Base-by-base conservation (phyloP, 2,329 filamentous ascomycete genomes). In the Botrytis squamosa region DNA sequence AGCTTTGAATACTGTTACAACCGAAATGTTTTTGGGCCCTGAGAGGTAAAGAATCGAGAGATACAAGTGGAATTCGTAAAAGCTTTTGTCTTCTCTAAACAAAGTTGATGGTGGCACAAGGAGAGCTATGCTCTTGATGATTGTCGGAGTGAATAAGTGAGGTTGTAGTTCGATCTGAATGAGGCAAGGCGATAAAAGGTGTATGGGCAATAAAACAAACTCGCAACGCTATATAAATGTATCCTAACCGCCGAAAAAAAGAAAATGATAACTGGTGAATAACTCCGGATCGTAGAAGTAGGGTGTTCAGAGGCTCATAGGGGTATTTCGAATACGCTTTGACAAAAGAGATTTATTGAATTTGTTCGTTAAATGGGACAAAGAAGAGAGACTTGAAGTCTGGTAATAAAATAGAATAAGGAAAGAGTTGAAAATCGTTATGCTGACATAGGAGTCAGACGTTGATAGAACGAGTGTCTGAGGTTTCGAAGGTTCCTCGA, bases 261-360 rank as follows among this genome's bases (percentile, higher is more conserved):
- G 77, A 79, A 78, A 75, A 73, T 36, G 49, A 75, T 78, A 78
- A 79, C 74, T 79, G 75, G 74, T 73, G 75, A 77, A 68, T 55
- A 80, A 82, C 79, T 81, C 80, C 81, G 74, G 77, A 79, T 81
- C 79, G 80, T 81, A 74, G 80, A 77, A 79, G 79, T 77, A 80
- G 79, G 78, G 74, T 68, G 65, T 68, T 83, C 81, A 82, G 80
- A 82, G 82, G 81, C 80, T 83, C 82, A 83, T 83, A 80, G 80
- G 81, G 79, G 80, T 78, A 80, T 80, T 81, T 80, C 75, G 80
- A 89, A 83, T 78, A 72, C 70, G 70, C 86, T 85, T 76, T 83
- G 78, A 84, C 80, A 71, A 90, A 84, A 3, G 87, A 88, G 66
- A 85, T 84, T 7, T 82, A 80, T 68, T 85, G 86, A 75, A 89